Base-by-base conservation (phyloP, 345 rosid genomes). In the Hypericum perforatum region DNA sequence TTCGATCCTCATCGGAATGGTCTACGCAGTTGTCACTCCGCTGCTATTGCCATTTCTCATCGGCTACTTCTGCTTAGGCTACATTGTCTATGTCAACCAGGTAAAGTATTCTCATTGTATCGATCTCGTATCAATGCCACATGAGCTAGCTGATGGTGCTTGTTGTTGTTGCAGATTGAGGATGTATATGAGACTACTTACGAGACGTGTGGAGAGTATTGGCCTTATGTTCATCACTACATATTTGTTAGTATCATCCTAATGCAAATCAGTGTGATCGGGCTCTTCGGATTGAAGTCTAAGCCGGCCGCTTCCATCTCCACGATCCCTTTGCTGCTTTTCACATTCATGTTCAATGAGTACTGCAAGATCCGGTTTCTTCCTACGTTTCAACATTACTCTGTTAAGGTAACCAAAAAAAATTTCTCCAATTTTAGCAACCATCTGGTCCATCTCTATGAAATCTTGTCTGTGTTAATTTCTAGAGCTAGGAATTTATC, bases 181-280 rank as follows among this genome's bases (percentile, higher is more conserved):
- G 86, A 87, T 66, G 98, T 91, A 12, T 82, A 91, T 3, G 83
- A 72, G 48, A 78, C 77, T 39, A 65, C 53, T 36, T 87, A 85
- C 49, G 95, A 91, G 61, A 87, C 96, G 0, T 82, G 81, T 41
- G 96, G 98, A 55, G 48, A 64, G 41, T 82, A 73, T 59, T 91
- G 95, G 92, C 95, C 95, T 41, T 70, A 64, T 64, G 71, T 87
- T 63, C 96, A 85, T 73, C 98, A 84, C 45, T 85, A 76, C 43
- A 76, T 85, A 32, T 56, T 73, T 41, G 74, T 76, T 8, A 78
- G 83, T n/a, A 75, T 87, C 3, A 70, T 82, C 70, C 85, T 91
- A 40, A 91, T 87, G 98, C 96, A 91, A 78, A 55, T 87, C 58
- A 87, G 86, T 0, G 87, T 84, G 96, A 81, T 91, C 41, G 96